These are phyloP conservation scores for Paracoccidioides lutzii DNA, from an alignment of 2,329 filamentous ascomycete species.

Conservation along the genomic window DNA sequence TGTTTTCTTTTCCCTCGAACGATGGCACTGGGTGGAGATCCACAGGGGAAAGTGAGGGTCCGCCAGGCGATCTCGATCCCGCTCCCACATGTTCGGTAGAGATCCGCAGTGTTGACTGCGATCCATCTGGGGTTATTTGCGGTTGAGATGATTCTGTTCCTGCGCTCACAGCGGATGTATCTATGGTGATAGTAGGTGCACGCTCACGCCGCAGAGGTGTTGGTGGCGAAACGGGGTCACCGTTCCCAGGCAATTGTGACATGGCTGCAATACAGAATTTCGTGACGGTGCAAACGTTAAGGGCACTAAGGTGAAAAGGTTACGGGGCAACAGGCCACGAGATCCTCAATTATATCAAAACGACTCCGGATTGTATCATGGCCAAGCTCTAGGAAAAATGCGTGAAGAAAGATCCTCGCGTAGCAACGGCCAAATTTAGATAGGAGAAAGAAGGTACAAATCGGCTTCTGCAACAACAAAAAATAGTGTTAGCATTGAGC, in stretches of 20 bases:
- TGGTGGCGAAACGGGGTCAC: slow-evolving; percentile 18
- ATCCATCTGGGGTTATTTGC: slow-evolving; percentile 24
- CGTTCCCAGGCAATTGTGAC: slow-evolving; percentile 19
- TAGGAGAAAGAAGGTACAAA: neutral
- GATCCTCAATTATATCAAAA: neutral
- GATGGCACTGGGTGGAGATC: slow-evolving; percentile 43
- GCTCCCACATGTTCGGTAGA: slow-evolving; percentile 25
- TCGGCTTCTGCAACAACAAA: neutral
- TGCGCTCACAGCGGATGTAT: slow-evolving; percentile 41
- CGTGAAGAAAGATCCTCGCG: neutral
- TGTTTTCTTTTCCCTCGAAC: slow-evolving; percentile 41
- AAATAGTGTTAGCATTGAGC: neutral
- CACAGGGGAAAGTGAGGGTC: slow-evolving; percentile 28
- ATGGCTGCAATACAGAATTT: slow-evolving; percentile 12
- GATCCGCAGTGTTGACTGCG: slow-evolving; percentile 25
- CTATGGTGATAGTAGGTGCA: slow-evolving; percentile 45
- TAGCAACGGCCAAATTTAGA: neutral
- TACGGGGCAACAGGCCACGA: neutral
- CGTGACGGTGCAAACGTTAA: neutral
- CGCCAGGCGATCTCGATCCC: slow-evolving; percentile 20
- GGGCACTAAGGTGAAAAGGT: neutral
- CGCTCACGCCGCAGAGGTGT: slow-evolving; percentile 30
- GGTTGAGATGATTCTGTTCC: slow-evolving; percentile 22
- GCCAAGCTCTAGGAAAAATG: neutral
- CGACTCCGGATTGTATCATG: neutral